Evolutionary conservation across 2,329 filamentous ascomycete genomes (phyloP), one percentile per base, ranked within the genome.

Genomic region (Lecanicillium sp.): DNA sequence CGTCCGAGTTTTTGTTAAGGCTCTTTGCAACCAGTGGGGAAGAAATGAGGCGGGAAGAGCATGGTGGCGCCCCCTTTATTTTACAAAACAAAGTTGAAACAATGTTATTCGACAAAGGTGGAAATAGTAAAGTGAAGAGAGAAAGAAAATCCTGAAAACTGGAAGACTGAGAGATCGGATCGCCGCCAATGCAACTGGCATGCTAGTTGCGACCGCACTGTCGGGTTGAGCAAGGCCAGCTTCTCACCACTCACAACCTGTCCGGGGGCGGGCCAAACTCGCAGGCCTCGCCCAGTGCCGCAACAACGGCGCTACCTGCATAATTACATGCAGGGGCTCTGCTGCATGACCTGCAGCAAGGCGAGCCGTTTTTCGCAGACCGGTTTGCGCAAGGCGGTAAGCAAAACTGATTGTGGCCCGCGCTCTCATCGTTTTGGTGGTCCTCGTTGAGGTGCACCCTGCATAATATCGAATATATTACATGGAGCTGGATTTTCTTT

Each of bases 281-380:
- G 7, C 26, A 29, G 26, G 26, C 12, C 7, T 29, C 26, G 12
- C 7, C 7, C 26, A 7, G 12, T 12, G 26, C 26, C 26, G 26
- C 19, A 38, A 15, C 14, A 44, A 35, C 41, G 21, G 15, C 41
- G 41, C 23, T 44, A 37, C 9, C 12, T 27, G 23, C 32, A 37
- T 21, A 21, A 37, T 37, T 21, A 23, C 42, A 37, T 44, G 32
- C 32, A 36, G 27, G 32, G 17, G 15, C 29, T 17, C 12, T 27
- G 42, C 33, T 37, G 42, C 42, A 44, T 44, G 42, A 37, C 32
- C 29, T 44, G 42, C 42, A 44, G 42, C 14, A 41, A 30, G 38
- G 14, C 14, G 10, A 29, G 15, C 40, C 40, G 40, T 33, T 33
- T 33, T 15, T 24, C 27, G 21, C 20, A 33, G 20, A 10, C 20